Percentiles rank a stretch among this genome's conserved stretches.
phyloP scores from a whole-genome alignment of 2,329 filamentous ascomycete species.

The Juglanconis oblonga region DNA sequence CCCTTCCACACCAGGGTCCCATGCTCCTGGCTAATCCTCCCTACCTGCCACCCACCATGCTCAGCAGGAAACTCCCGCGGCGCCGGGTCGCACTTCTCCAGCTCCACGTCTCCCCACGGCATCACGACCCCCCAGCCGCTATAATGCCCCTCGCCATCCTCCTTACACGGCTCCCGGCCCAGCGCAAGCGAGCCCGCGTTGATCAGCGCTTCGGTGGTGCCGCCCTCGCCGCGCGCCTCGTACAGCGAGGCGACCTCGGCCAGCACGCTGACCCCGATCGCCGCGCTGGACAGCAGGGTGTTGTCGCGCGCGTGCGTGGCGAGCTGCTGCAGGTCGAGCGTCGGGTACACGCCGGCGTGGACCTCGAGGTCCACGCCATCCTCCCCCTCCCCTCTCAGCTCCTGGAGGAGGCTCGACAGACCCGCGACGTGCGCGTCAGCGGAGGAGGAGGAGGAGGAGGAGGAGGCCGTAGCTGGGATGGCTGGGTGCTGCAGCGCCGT shows the following conservation, averaged over 20 bases:
- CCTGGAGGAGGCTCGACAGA: slow-evolving; percentile 39
- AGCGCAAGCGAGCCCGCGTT: slow-evolving; percentile 68
- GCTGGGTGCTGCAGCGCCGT: slow-evolving; percentile 60
- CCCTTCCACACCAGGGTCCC: slow-evolving; percentile 65
- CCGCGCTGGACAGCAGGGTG: slow-evolving; percentile 43
- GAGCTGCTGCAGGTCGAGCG: slow-evolving; percentile 76
- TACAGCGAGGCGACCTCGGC: slow-evolving; percentile 71
- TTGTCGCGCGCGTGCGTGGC: slow-evolving; percentile 60
- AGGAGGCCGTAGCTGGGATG: slow-evolving; percentile 1
- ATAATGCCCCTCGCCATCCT: slow-evolving; percentile 47
- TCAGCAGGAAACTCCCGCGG: slow-evolving; percentile 39
- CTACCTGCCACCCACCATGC: slow-evolving; percentile 62
- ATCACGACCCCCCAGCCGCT: slow-evolving; percentile 68
- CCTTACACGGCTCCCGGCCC: slow-evolving; percentile 69
- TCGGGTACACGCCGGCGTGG: slow-evolving; percentile 74
- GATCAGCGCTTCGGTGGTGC: slow-evolving; percentile 61
- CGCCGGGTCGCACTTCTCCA: slow-evolving; percentile 31
- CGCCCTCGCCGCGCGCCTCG: slow-evolving; percentile 47
- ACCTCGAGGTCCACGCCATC: slow-evolving; percentile 57
- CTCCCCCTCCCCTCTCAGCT: slow-evolving; percentile 28
- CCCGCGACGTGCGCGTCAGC: slow-evolving; percentile 22
- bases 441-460: too few relatives aligned
- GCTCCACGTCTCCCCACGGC: slow-evolving; percentile 45
- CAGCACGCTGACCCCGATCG: slow-evolving; percentile 67
- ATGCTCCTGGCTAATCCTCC: slow-evolving; percentile 74